phyloP scores from a whole-genome alignment of 257 asterid species.

The Salvia miltiorrhiza region DNA sequence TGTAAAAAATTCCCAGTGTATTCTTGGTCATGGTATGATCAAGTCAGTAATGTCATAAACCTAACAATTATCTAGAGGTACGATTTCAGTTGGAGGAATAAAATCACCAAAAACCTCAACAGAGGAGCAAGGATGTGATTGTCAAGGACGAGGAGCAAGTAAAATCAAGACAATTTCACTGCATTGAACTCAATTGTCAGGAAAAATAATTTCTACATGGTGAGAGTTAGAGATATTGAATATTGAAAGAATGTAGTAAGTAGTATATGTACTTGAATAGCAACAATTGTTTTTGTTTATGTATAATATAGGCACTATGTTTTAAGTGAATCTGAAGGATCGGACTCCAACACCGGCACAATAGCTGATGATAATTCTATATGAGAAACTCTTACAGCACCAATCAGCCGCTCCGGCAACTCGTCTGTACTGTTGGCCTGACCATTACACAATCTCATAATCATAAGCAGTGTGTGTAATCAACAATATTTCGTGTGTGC shows the following conservation, averaged over 20 bases:
- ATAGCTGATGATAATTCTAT: constrained; percentile 54
- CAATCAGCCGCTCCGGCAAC: constrained; percentile 62
- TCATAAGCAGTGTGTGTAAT: neutral
- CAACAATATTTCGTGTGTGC: neutral
- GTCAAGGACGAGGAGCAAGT: neutral
- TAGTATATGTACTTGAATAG: constrained; percentile 18
- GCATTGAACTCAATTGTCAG: constrained; percentile 16
- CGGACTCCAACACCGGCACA: constrained; percentile 42
- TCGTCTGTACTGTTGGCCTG: constrained; percentile 55
- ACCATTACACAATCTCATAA: constrained; percentile 9
- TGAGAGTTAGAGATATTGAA: constrained; percentile 18
- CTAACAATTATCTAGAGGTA: too few relatives aligned
- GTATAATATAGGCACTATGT: constrained; percentile 19
- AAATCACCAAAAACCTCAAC: too few relatives aligned
- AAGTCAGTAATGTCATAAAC: too few relatives aligned
- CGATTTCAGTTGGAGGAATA: too few relatives aligned
- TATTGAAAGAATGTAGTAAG: constrained; percentile 27
- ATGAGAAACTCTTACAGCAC: constrained; percentile 59
- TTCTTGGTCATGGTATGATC: too few relatives aligned
- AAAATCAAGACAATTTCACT: constrained; percentile 15
- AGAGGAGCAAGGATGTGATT: too few relatives aligned
- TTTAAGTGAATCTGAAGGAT: constrained; percentile 30
- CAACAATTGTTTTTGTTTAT: constrained; percentile 7
- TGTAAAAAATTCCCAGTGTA: too few relatives aligned
- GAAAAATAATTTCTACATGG: constrained; percentile 17